Base-by-base conservation (phyloP, 1,284 basidiomycete species). In the Tremellales sp. region DNA sequence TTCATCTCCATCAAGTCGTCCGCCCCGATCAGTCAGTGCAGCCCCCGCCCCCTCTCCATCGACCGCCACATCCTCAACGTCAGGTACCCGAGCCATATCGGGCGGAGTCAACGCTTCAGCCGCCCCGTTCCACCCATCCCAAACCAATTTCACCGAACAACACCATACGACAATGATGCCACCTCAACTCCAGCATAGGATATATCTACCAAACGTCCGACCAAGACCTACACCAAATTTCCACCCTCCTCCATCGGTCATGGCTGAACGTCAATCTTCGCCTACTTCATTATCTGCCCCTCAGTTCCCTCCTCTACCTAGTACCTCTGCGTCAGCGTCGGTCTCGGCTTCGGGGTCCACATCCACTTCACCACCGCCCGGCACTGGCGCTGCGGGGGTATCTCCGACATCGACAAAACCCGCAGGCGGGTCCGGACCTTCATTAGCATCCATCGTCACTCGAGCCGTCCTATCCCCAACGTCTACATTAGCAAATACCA, bases 111-210 rank as follows among this genome's bases (percentile, higher is more conserved):
- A 72, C 42, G 63, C 62, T 11, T 45, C 62, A 6, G 70, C 70
- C 1, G 43, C 59, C 7, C 68, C 68, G 0, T 72, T 72, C 55
- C 56, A 65, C 19, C 69, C 69, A 0, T 52, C 57, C 1, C 48
- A 48, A 41, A 52, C 58, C 22, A 33, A 33, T 33, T 33, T 33
- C 29, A 39, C 36, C 12, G 19, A 22, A 7, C n/a, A 40, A 2
- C 65, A 70, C 26, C 67, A 70, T 45, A 75, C 69, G 1, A 67
- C 72, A 0, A 56, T 75, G 24, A 67, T 72, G 52, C 72, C 70
- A 2, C 70, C 72, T 5, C 67, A 70, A 46, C 56, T 73, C 12
- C 73, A 75, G 58, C 73, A 75, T 54, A 58, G 73, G 3, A 75
- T 73, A 23, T 75, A 72, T 31, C 62, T 73, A 4, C 72, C 70